Evolutionary conservation across 371 early-diverging fungal genomes (phyloP).

Genomic region (Smittium culicis): DNA sequence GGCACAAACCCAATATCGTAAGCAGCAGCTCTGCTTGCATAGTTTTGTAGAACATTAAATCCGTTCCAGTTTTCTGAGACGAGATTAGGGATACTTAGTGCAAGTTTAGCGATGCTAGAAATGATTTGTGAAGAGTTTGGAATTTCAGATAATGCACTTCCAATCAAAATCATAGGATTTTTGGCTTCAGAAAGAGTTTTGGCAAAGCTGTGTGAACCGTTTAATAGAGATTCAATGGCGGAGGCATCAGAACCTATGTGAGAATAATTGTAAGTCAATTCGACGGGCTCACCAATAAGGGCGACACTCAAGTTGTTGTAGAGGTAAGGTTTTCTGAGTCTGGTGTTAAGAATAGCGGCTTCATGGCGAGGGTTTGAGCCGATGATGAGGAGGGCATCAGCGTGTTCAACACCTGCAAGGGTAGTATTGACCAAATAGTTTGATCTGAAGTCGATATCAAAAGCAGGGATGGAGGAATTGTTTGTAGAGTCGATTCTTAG

Average conservation of each 20-base stretch:
- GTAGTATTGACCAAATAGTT: slow-evolving; percentile 78
- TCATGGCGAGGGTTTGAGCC: slow-evolving; percentile 96
- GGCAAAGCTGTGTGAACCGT: slow-evolving; percentile 58
- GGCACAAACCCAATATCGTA: slow-evolving; percentile 78
- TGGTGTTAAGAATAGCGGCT: slow-evolving; percentile 87
- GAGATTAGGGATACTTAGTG: slow-evolving; percentile 47
- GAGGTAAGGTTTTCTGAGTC: slow-evolving; percentile 85
- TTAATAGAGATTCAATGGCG: slow-evolving; percentile 54
- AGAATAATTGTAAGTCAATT: slow-evolving; percentile 82
- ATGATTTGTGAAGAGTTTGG: slow-evolving; percentile 52
- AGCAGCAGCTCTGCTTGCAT: slow-evolving; percentile 77
- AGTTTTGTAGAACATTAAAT: slow-evolving; percentile 75
- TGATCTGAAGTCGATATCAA: slow-evolving; percentile 69
- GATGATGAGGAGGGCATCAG: slow-evolving; percentile 79
- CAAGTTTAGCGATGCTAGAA: slow-evolving; percentile 43
- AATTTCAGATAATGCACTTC: slow-evolving; percentile 66
- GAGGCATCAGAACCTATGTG: slow-evolving; percentile 59
- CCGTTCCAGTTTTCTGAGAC: slow-evolving; percentile 73
- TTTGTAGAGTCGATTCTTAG: slow-evolving; percentile 58
- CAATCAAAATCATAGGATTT: slow-evolving; percentile 83
- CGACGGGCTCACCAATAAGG: slow-evolving; percentile 56
- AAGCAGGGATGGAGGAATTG: slow-evolving; percentile 38
- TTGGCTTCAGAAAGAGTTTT: slow-evolving; percentile 65
- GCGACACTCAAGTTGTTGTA: slow-evolving; percentile 67
- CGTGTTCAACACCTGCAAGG: slow-evolving; percentile 76